Conservation (phyloP, 371 early-diverging fungal genomes). For the Lichtheimia ornata region DNA sequence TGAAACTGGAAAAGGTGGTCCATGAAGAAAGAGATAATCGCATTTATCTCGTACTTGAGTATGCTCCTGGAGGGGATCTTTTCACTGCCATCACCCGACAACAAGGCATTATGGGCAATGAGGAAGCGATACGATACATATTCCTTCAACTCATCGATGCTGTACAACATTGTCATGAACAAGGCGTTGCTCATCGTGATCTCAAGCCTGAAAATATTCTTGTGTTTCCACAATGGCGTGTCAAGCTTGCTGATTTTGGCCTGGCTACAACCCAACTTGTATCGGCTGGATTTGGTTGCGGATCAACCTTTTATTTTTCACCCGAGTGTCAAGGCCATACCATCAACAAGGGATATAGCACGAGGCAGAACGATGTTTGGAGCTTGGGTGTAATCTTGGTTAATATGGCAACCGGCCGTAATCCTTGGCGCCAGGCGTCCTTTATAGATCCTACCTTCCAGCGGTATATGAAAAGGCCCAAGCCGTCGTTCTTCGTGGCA, state of each 20-base stretch:
- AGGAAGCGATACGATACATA: conserved; percentile 65
- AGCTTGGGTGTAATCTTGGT: conserved; percentile 82
- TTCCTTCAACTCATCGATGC: conserved; percentile 86
- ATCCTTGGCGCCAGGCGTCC: conserved; percentile 83
- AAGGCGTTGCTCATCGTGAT: conserved; percentile 86
- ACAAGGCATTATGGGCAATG: conserved; percentile 57
- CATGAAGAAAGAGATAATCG: conserved; percentile 35
- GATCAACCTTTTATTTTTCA: conserved; percentile 88
- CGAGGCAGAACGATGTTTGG: conserved; percentile 84
- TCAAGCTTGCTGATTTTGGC: conserved; percentile 82
- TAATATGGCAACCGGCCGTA: conserved; percentile 75
- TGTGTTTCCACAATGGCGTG: conserved; percentile 44
- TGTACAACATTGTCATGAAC: conserved; percentile 78
- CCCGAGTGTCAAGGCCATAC: conserved; percentile 84
- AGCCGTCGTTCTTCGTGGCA: conserved; percentile 60
- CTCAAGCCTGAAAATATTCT: conserved; percentile 93
- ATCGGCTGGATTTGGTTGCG: conserved; percentile 78
- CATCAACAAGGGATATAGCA: conserved; percentile 57
- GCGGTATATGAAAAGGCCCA: conserved; percentile 61
- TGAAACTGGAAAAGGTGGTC: conserved; percentile 69
- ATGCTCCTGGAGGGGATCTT: conserved; percentile 65
- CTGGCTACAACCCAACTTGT: conserved; percentile 68
- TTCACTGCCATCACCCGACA: conserved; percentile 62
- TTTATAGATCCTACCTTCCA: conserved; percentile 72
- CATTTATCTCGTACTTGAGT: conserved; percentile 72